phyloP scores from a whole-genome alignment of 768 basidiomycete species.

The Mycena amicta region DNA sequence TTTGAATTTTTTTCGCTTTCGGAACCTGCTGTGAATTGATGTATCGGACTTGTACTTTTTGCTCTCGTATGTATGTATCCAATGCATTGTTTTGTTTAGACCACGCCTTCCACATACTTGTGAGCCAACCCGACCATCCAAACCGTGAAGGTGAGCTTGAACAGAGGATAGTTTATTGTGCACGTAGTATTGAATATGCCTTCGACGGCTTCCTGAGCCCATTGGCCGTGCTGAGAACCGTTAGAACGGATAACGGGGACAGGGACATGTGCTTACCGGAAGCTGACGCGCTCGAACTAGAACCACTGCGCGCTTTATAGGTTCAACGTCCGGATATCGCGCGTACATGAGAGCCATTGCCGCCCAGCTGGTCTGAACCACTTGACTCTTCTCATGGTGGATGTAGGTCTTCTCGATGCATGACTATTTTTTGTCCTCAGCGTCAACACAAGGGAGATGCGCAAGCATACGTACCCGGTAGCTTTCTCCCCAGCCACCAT shows the following conservation, averaged over 20 bases:
- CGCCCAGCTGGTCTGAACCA: conserved; percentile 94
- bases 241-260: not conserved
- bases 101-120: conserved; percentile 55
- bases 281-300: conserved; percentile 90
- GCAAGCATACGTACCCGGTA: conserved; percentile 68
- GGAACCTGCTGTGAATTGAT: conserved; percentile 2
- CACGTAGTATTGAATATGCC: conserved; percentile 92
- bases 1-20: not conserved
- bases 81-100: not conserved
- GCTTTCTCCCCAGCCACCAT: conserved; percentile 99
- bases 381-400: conserved; percentile 81
- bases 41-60: not conserved
- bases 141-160: conserved; percentile 93
- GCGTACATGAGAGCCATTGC: conserved; percentile 91
- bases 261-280: conserved; percentile 50
- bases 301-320: conserved; percentile 74
- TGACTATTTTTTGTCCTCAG: conserved; percentile 49
- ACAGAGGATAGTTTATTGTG: conserved; percentile 84
- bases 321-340: conserved; percentile 74
- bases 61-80: not conserved
- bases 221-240: conserved; percentile 75
- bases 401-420: conserved; percentile 79
- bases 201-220: conserved; percentile 96
- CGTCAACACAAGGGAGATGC: not conserved
- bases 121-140: conserved; percentile 94